Evolutionary conservation across 208 protist genomes (phyloP).

Genomic region (Acanthamoeba rhysodes): DNA sequence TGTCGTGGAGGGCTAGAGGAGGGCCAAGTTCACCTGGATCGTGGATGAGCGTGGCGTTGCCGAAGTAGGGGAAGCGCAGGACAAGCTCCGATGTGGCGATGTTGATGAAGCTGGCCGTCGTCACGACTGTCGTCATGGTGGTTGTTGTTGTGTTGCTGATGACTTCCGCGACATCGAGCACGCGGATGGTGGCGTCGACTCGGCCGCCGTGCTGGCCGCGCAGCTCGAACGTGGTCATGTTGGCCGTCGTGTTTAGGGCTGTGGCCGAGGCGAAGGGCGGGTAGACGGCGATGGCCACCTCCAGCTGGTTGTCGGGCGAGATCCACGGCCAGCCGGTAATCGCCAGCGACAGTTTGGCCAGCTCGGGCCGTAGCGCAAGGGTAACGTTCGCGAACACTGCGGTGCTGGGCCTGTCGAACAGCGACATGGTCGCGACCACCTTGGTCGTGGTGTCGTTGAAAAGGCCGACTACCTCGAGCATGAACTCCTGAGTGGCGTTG

Average conservation of each 20-base stretch:
- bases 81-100: neutral
- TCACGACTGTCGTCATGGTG: neutral
- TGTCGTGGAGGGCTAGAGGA: too few relatives aligned
- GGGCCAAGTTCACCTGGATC: too few relatives aligned
- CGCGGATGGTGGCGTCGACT: neutral
- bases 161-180: neutral
- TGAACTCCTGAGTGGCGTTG: neutral
- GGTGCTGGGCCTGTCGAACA: too few relatives aligned
- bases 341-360: too few relatives aligned
- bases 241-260: neutral
- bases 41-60: neutral
- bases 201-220: neutral
- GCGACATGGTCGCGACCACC: neutral
- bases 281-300: neutral
- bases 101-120: neutral
- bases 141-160: neutral
- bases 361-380: too few relatives aligned
- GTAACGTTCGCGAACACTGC: too few relatives aligned
- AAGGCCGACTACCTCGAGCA: neutral
- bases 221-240: neutral
- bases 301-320: neutral
- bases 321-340: too few relatives aligned
- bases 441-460: neutral
- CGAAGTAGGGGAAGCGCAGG: neutral
- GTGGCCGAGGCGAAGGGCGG: neutral